Evolutionary conservation across 208 protist genomes (phyloP).

Genomic region (Leishmania guyanensis): DNA sequence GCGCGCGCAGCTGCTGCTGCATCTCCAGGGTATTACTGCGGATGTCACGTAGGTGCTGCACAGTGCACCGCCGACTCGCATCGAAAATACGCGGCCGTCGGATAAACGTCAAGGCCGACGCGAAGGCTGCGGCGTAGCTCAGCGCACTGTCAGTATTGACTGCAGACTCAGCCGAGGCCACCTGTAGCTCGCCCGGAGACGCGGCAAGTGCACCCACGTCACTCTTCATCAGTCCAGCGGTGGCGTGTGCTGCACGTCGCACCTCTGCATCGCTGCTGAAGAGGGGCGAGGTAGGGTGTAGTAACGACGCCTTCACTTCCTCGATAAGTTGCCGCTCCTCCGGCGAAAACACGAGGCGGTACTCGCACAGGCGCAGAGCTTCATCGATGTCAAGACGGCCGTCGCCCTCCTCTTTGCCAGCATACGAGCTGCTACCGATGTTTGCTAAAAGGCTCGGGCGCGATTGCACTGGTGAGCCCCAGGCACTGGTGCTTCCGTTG

Average conservation of each 20-base stretch:
- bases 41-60: conserved; percentile 12
- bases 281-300: not conserved
- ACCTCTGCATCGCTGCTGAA: not conserved
- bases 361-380: conserved; percentile 33
- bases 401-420: not conserved
- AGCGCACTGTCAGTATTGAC: not conserved
- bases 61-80: not conserved
- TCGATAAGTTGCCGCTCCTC: conserved; percentile 40
- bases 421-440: not conserved
- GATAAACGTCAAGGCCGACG: conserved; percentile 16
- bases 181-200: not conserved
- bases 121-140: conserved; percentile 16
- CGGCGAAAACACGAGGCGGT: conserved; percentile 48
- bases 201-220: not conserved
- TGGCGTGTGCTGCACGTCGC: not conserved
- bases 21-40: conserved; percentile 11
- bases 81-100: conserved; percentile 8
- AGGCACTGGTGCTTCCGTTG: not conserved
- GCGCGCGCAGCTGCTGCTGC: conserved; percentile 11
- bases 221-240: not conserved
- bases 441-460: not conserved
- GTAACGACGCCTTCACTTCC: conserved; percentile 14
- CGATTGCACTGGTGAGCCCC: not conserved
- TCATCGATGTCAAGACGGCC: conserved; percentile 8
- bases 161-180: not conserved